Evolutionary conservation across 805 yeast genomes (phyloP).

Genomic region (Starmerella cellae): DNA sequence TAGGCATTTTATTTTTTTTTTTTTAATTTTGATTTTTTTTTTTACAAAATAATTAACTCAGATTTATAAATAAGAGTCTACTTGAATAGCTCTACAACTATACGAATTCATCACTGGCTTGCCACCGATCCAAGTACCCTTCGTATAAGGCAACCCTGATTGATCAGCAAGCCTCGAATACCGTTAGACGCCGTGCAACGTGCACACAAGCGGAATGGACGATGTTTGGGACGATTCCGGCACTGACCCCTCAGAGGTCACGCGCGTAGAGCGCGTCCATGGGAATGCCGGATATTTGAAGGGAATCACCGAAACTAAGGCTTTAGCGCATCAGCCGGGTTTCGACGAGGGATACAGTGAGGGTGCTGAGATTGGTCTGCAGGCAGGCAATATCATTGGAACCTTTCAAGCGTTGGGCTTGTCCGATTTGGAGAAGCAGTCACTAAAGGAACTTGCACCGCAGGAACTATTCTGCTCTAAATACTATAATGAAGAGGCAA

Average conservation of each 20-base stretch:
- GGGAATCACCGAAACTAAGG: slow-evolving; percentile 60
- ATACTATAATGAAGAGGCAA: slow-evolving; percentile 37
- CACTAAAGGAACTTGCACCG: slow-evolving; percentile 41
- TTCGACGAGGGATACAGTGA: slow-evolving; percentile 67
- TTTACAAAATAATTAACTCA: too few relatives aligned
- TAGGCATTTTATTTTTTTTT: too few relatives aligned
- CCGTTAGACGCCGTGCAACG: too few relatives aligned
- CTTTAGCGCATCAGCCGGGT: slow-evolving; percentile 57
- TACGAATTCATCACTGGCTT: too few relatives aligned
- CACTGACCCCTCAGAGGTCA: slow-evolving; percentile 19
- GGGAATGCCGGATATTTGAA: slow-evolving; percentile 71
- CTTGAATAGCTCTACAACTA: too few relatives aligned
- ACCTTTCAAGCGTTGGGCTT: slow-evolving; percentile 32
- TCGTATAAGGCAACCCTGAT: too few relatives aligned
- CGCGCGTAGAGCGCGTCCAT: slow-evolving; percentile 38
- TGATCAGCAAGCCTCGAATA: too few relatives aligned
- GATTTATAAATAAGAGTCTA: too few relatives aligned
- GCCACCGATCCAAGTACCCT: too few relatives aligned
- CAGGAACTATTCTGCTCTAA: slow-evolving; percentile 41
- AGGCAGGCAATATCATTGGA: slow-evolving; percentile 55
- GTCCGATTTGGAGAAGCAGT: slow-evolving; percentile 24
- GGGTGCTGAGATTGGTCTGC: slow-evolving; percentile 59
- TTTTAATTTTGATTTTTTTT: too few relatives aligned
- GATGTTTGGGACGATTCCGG: slow-evolving; percentile 20
- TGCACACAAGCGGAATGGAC: too few relatives aligned